Evolutionary conservation across 108 stramenopile species (phyloP), one percentile per base, ranked within the genome.

Genomic region (Parmales sp.): DNA sequence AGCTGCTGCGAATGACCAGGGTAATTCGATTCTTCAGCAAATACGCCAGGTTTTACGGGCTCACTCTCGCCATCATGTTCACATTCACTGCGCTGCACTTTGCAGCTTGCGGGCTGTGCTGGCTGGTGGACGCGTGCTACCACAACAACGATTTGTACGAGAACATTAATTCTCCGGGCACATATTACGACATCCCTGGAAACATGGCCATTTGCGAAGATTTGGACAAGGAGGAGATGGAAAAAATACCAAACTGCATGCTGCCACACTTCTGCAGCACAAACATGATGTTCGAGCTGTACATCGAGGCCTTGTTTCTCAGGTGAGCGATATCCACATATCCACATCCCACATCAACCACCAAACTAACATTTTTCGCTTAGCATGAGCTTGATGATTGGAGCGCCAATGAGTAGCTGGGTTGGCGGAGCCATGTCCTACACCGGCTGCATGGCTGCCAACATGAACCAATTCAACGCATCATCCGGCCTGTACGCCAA

Each of bases 11-110:
- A n/a, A n/a, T n/a, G n/a, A 13, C 54, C 29, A 28, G 54, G 16
- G 36, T 60, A 34, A 60, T 60, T 5, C 54, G 54, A 6, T 60
- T 60, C 16, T 60, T 60, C 54, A 60, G 20, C 54, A 60, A 60
- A 34, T 60, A 60, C 54, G 36, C 54, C 2, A 28, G 54, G 16
- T 60, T 60, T 60, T 60, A 60, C 31, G 54, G 54, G 5, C 54
- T 60, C 9, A 60, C 54, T 11, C 54, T 60, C 20, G 4, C 26
- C 0, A 60, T 60, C 29, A 60, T 60, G 54, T 19, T 11, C 36
- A 60, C 36, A 34, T 34, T 60, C 4, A 34, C 36, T 28, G 31
- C 36, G 31, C 31, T 60, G 5, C 54, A 60, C 54, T 28, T 34
- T 34, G 54, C 3, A 34, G n/a, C 28, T 6, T 60, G 5, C 29